phyloP scores from a whole-genome alignment of 495 filamentous ascomycete genomes.

The Talaromyces thailandensis region DNA sequence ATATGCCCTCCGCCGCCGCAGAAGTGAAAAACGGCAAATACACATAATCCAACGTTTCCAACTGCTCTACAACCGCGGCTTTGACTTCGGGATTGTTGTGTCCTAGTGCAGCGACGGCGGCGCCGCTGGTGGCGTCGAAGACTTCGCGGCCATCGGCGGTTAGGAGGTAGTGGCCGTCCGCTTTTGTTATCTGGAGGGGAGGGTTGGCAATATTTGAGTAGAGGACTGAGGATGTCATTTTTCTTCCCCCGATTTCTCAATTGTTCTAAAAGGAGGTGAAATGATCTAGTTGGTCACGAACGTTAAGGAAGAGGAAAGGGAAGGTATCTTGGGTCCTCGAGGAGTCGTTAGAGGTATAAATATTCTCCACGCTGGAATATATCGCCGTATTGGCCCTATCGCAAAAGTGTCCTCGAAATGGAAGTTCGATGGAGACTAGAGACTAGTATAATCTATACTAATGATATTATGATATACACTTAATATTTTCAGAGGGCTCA shows the following conservation, averaged over 20 bases:
- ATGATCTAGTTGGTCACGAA: not conserved
- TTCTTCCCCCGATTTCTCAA: not conserved
- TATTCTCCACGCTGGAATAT: not conserved
- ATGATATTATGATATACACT: too few relatives aligned
- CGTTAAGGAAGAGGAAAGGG: not conserved
- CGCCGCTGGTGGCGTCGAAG: slow-evolving; percentile 38
- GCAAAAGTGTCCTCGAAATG: not conserved
- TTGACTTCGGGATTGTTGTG: slow-evolving; percentile 32
- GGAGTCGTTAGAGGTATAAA: not conserved
- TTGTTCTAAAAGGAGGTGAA: not conserved
- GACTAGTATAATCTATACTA: not conserved
- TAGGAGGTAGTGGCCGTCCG: slow-evolving; percentile 6
- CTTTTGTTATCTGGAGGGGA: not conserved
- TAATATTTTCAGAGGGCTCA: not conserved
- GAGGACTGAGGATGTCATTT: not conserved
- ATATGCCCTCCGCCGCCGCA: slow-evolving; percentile 20
- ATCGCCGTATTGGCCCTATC: not conserved
- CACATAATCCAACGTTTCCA: slow-evolving; percentile 25
- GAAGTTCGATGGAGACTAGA: not conserved
- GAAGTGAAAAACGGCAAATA: slow-evolving; percentile 33
- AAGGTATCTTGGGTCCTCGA: not conserved
- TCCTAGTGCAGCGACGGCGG: slow-evolving; percentile 29
- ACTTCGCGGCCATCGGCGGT: slow-evolving; percentile 42
- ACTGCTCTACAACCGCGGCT: slow-evolving; percentile 21
- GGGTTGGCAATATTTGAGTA: not conserved